phyloP scores from a whole-genome alignment of 352 stramenopile species.

The Blastocystis sp. region DNA sequence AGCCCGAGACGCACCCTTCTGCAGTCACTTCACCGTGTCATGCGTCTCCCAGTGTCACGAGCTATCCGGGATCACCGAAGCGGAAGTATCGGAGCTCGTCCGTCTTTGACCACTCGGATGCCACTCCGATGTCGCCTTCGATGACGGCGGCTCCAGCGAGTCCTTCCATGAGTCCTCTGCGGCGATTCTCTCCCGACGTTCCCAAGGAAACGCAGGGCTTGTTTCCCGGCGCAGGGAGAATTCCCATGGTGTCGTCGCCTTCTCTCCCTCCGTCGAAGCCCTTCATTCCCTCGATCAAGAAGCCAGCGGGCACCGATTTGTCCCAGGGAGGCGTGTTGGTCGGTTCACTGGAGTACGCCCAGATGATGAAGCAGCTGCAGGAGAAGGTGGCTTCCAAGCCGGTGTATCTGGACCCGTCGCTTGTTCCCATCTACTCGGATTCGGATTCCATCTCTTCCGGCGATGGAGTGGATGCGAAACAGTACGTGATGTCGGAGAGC shows the following conservation, averaged over 20 bases:
- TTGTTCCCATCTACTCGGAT: conserved; percentile 48
- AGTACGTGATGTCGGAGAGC: neutral
- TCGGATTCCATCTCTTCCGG: neutral
- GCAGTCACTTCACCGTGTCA: neutral
- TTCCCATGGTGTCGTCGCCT: too few relatives aligned
- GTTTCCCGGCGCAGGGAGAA: neutral
- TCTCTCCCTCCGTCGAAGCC: neutral
- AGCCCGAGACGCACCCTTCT: neutral
- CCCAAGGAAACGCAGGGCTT: too few relatives aligned
- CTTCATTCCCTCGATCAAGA: neutral
- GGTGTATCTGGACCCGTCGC: neutral
- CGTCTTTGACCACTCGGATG: neutral
- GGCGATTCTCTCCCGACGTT: neutral
- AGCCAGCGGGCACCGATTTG: neutral
- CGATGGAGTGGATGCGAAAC: neutral
- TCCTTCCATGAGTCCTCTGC: neutral
- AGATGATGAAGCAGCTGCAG: neutral
- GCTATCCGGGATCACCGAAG: neutral
- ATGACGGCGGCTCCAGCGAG: neutral
- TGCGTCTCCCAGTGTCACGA: neutral
- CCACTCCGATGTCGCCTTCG: neutral
- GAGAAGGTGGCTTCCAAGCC: neutral
- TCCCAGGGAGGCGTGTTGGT: conserved; percentile 30
- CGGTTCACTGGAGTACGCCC: neutral
- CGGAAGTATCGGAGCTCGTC: neutral